Percentiles rank a stretch among this genome's conserved stretches.
phyloP scores from a whole-genome alignment of 495 filamentous ascomycete genomes.

The Neurospora hispaniola region DNA sequence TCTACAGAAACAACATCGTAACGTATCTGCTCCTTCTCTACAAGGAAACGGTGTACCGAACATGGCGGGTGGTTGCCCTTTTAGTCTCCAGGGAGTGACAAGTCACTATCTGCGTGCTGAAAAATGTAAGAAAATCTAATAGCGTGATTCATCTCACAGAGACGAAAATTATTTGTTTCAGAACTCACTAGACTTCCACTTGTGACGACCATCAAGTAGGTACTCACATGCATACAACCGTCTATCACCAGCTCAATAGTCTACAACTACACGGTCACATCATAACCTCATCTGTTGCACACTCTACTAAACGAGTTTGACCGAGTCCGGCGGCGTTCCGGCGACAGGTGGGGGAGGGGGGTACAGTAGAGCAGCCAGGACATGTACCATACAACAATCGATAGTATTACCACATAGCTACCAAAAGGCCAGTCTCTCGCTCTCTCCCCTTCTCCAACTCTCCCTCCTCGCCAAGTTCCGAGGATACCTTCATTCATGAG shows the following conservation, averaged over 20 bases:
- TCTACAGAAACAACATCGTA: too few species aligned
- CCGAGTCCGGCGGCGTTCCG: background rate
- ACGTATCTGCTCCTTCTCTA: background rate
- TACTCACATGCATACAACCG: background rate
- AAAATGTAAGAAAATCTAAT: background rate
- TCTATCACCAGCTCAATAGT: background rate
- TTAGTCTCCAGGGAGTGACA: background rate
- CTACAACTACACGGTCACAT: too few species aligned
- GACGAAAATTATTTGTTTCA: too few species aligned
- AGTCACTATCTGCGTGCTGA: background rate
- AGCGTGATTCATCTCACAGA: background rate
- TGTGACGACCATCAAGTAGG: background rate
- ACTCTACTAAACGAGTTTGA: background rate
- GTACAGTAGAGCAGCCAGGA: background rate
- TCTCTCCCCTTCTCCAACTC: background rate
- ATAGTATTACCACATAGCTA: too few species aligned
- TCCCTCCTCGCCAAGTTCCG: background rate
- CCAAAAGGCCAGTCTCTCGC: background rate
- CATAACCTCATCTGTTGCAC: background rate
- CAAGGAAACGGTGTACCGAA: background rate
- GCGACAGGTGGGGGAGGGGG: too few species aligned
- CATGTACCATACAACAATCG: background rate
- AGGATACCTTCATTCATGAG: too few species aligned
- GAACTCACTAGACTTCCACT: background rate
- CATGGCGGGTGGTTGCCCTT: background rate